These are phyloP conservation scores for Dendrocalamus latiflorus DNA, from an alignment of 202 grass and related monocot species.

Conservation along the genomic window DNA sequence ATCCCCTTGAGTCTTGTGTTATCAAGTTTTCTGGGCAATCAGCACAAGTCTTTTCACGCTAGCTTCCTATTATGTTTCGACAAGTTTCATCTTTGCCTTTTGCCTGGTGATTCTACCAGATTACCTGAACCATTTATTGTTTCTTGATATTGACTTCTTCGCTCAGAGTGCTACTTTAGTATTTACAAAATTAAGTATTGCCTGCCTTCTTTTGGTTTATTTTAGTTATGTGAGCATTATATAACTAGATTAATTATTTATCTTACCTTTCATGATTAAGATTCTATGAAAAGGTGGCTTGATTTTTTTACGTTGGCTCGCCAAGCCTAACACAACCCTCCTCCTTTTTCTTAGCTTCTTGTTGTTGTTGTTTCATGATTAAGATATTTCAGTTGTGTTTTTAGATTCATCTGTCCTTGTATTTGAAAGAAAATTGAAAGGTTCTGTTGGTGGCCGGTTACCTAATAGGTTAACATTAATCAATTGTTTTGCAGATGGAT, in stretches of 20 bases:
- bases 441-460: background rate
- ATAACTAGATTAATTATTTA: background rate
- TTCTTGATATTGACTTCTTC: background rate
- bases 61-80: background rate
- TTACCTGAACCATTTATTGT: background rate
- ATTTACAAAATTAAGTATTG: background rate
- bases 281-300: too few species aligned
- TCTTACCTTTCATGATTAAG: background rate
- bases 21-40: background rate
- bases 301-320: too few species aligned
- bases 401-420: background rate
- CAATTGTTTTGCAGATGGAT: conserved; percentile 64
- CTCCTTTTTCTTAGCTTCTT: too few species aligned
- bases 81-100: background rate
- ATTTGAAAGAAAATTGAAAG: background rate
- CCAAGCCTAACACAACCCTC: too few species aligned
- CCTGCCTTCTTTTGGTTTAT: background rate
- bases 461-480: background rate
- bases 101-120: background rate
- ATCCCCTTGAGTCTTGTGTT: background rate
- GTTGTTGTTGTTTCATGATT: background rate
- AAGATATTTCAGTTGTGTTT: conserved; percentile 2
- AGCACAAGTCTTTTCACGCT: background rate
- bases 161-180: background rate
- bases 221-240: background rate